Evolutionary conservation across 169 alveolate species (phyloP), one percentile per base, ranked within the genome.

Genomic region (Pseudocohnilembus persalinus): DNA sequence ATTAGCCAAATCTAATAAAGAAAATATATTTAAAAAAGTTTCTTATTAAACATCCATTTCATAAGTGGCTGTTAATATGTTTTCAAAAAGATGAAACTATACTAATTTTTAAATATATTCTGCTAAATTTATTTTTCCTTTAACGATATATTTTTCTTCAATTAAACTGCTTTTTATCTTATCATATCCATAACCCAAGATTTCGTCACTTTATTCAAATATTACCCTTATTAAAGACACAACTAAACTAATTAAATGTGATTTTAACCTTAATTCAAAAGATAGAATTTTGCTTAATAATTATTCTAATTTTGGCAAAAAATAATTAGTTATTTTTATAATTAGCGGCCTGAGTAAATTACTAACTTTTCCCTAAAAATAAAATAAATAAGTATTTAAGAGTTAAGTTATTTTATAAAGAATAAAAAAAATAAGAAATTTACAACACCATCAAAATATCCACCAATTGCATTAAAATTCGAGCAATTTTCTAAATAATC

Each of bases 401-500:
- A 11, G 4, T 49, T 11, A 49, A 11, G 20, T 49, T 49, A 11
- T 49, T 49, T 49, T 11, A 11, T 11, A 49, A 11, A 11, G 20
- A 11, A 11, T 11, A 11, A 11, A 49, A 11, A 11, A 49, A 11
- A 49, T 20, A 49, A 11, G 68, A 11, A 11, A 49, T 11, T 49
- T 49, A 49, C 68, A 64, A 49, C 49, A 49, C 84, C 84, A 79
- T 79, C 84, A 63, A 79, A 79, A 29, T 79, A 79, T 28, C 29
- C 30, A 20, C 49, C 84, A 0, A 79, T 79, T 0, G 84, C 31
- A 64, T 79, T 79, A 29, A 79, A 79, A 64, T 79, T 32, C 30
- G 84, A 34, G 77, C 65, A 64, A 79, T 79, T 79, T n/a, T 49
- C 64, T 30, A 79, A 63, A 79, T 79, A 79, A 20, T 79, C 74